Base-by-base conservation (phyloP, 208 protist genomes). In the Trypanosoma conorhini region DNA sequence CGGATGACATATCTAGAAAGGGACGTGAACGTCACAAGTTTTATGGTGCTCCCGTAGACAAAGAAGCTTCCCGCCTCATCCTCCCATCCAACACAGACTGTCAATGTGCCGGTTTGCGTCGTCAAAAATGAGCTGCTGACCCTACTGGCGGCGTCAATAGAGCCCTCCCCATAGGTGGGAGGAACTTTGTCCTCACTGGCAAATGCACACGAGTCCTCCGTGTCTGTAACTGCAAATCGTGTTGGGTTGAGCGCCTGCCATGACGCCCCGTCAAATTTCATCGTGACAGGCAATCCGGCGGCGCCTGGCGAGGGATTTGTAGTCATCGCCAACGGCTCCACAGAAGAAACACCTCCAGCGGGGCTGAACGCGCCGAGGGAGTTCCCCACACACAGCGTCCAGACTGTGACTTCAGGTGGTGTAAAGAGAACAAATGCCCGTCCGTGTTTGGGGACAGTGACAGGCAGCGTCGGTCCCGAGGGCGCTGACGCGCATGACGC, bases 1-100 rank as follows among this genome's bases (percentile, higher is more conserved):
- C 72, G 71, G 57, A 88, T 77, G 28, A 71, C 87, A 61, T 82
- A 92, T 24, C 56, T 46, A 1, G 83, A 79, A 24, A 79, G 15
- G 24, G 79, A 28, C 5, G 69, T 86, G 70, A 89, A 92, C 5
- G 31, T 24, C 42, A 61, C 42, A 35, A 81, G 57, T 5, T 38
- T 28, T 0, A 83, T n/a, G 10, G 22, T 58, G 3, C 77, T 81
- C 31, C 70, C 87, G 56, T 81, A 79, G 17, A 78, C 63, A 79
- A 82, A 89, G 22, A 58, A 63, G 8, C 24, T 21, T 28, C 9
- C 24, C 4, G 35, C 62, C 7, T 59, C 8, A 68, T 63, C 54
- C 17, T 60, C 9, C 70, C 62, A 69, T 17, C 70, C 70, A n/a
- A 69, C 44, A 40, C 70, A 75, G 42, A 75, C 30, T 63, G 28